Percentiles rank a stretch among this genome's conserved stretches.
Evolutionary conservation across 148 eudicot genomes (phyloP).

Genomic region (Euryodendron excelsum): DNA sequence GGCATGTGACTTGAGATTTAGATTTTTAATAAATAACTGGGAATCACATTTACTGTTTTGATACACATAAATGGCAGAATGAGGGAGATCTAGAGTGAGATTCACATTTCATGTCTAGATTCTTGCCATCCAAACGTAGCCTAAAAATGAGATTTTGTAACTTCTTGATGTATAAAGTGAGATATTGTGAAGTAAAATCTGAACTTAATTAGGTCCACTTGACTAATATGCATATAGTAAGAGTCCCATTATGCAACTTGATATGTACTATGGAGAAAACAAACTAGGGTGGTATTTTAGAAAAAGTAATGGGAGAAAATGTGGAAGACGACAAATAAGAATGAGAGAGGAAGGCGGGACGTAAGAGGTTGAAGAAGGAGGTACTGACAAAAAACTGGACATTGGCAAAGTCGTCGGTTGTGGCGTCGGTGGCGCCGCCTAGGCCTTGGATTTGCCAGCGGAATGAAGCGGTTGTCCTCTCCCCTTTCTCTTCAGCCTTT

Average conservation of each 20-base stretch:
- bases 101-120: no score
- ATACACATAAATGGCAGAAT: no score
- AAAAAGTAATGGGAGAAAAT: background rate
- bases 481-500: background rate
- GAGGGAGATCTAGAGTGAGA: no score
- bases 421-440: constrained; percentile 24
- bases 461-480: constrained; percentile 18
- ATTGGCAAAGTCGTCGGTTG: constrained; percentile 16
- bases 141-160: no score
- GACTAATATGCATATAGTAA: background rate
- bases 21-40: no score
- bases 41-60: no score
- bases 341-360: background rate
- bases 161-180: no score
- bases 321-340: background rate
- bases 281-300: background rate
- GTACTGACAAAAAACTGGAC: constrained; percentile 12
- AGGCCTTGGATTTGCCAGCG: constrained; percentile 28
- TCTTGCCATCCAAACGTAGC: no score
- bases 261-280: background rate
- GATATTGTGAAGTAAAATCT: no score
- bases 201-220: background rate
- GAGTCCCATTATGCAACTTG: background rate
- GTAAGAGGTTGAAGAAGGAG: background rate
- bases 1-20: no score